These are phyloP conservation scores for Mycena sp. DNA, from an alignment of 1,284 basidiomycete genomes.

Conservation along the genomic window DNA sequence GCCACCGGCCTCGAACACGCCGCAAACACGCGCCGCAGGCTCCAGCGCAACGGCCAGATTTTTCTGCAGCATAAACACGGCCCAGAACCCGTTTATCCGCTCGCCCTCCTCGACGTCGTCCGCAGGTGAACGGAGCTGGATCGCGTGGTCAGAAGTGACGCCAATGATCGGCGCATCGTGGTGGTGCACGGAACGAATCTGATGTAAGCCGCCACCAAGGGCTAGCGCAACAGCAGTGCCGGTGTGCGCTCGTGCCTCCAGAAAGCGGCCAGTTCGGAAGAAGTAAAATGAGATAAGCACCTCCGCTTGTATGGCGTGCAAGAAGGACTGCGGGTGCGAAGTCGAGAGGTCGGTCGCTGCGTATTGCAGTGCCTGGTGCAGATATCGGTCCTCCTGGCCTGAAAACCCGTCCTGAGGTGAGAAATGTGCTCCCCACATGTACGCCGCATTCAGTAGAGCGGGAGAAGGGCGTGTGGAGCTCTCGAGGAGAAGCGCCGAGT, in stretches of 20 bases:
- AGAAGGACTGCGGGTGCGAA: conserved; percentile 51
- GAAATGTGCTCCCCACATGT: conserved; percentile 59
- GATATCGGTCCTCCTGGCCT: conserved; percentile 49
- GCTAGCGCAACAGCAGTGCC: conserved; percentile 52
- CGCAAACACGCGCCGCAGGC: conserved; percentile 52
- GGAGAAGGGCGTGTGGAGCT: conserved; percentile 22
- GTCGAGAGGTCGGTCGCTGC: conserved; percentile 48
- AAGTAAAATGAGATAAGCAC: conserved; percentile 65
- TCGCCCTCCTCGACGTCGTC: conserved; percentile 63
- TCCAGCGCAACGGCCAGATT: conserved; percentile 58
- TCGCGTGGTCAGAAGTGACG: conserved; percentile 41
- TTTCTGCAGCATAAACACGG: conserved; percentile 61
- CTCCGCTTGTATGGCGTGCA: conserved; percentile 67
- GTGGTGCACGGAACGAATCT: conserved; percentile 46
- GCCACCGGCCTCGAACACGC: conserved; percentile 54
- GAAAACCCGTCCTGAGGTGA: conserved; percentile 46
- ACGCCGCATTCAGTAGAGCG: conserved; percentile 57
- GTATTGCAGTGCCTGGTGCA: conserved; percentile 55
- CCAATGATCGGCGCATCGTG: conserved; percentile 43
- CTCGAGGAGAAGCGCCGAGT: conserved; percentile 8
- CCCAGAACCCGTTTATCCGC: conserved; percentile 67
- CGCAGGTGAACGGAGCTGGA: conserved; percentile 40
- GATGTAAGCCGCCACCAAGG: conserved; percentile 54
- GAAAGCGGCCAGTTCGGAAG: conserved; percentile 54
- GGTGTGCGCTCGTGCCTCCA: conserved; percentile 55